phyloP scores from a whole-genome alignment of 2,329 filamentous ascomycete genomes.

The Pestalotiopsis sp. region DNA sequence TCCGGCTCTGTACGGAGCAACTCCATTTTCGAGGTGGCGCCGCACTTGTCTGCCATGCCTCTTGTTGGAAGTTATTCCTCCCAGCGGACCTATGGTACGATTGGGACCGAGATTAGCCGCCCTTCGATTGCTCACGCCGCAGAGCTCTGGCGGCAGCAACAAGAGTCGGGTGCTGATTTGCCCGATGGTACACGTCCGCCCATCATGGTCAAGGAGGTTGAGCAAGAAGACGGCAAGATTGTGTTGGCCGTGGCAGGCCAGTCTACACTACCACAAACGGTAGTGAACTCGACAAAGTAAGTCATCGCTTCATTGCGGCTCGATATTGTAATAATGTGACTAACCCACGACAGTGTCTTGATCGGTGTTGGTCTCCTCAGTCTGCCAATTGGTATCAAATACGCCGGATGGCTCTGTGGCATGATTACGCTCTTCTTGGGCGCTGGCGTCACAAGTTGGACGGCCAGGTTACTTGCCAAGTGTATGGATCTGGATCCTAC shows the following conservation, averaged over 20 bases:
- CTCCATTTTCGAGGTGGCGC: slow-evolving; percentile 61
- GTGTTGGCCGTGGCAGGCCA: slow-evolving; percentile 86
- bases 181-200: slow-evolving; percentile 68
- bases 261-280: slow-evolving; percentile 92
- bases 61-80: slow-evolving; percentile 73
- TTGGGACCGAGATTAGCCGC: slow-evolving; percentile 44
- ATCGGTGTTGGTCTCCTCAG: slow-evolving; percentile 90
- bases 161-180: slow-evolving; percentile 49
- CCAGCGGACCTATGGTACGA: slow-evolving; percentile 57
- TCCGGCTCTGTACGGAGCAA: slow-evolving; percentile 36
- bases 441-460: slow-evolving; percentile 80
- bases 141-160: slow-evolving; percentile 55
- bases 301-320: slow-evolving; percentile 13
- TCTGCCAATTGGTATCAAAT: slow-evolving; percentile 83
- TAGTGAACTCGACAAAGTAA: slow-evolving; percentile 92
- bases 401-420: slow-evolving; percentile 87
- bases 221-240: slow-evolving; percentile 78
- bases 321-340: slow-evolving; percentile 11
- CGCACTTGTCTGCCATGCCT: slow-evolving; percentile 67
- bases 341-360: slow-evolving; percentile 57
- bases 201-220: slow-evolving; percentile 84
- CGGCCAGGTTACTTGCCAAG: slow-evolving; percentile 80
- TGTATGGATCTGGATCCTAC: slow-evolving; percentile 86
- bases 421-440: slow-evolving; percentile 74
- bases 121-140: slow-evolving; percentile 55